A percentile compares a stretch with the other conserved stretches of the same genome.
Conservation (phyloP, 2,329 filamentous ascomycete species). For the Didymella pomorum region DNA sequence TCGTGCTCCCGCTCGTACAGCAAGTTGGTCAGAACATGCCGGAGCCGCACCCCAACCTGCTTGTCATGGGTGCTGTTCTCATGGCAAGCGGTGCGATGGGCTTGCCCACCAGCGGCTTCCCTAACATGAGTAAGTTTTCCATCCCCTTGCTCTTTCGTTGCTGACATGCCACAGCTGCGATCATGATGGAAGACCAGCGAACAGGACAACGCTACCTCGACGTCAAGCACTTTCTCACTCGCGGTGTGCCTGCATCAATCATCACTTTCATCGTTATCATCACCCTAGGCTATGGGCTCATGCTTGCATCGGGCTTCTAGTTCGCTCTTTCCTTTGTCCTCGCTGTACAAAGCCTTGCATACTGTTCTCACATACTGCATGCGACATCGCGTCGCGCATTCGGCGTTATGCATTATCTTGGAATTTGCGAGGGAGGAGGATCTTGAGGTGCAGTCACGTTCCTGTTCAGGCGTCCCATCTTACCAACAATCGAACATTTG, state of each 20-base stretch:
- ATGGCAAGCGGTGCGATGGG: conserved; percentile 99
- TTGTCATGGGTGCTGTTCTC: conserved; percentile 93
- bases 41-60: conserved; percentile 88
- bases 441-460: not conserved
- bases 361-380: conserved; percentile 10
- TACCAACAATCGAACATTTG: conserved; percentile 6
- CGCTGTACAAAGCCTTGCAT: conserved; percentile 12
- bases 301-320: conserved; percentile 75
- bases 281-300: conserved; percentile 88
- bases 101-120: conserved; percentile 93
- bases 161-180: conserved; percentile 71
- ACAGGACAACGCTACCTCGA: conserved; percentile 90
- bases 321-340: not conserved
- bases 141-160: not conserved
- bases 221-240: conserved; percentile 92
- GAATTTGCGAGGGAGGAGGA: not conserved
- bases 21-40: conserved; percentile 84
- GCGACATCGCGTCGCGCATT: conserved; percentile 8
- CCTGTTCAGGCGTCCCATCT: not conserved
- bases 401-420: conserved; percentile 7
- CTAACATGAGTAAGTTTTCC: conserved; percentile 91
- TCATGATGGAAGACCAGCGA: conserved; percentile 96
- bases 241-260: conserved; percentile 88
- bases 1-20: conserved; percentile 88
- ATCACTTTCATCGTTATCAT: conserved; percentile 83